Percentiles rank a stretch among this genome's conserved stretches.
Conservation (phyloP, 805 yeast species). For the Nakazawaea pomicola region DNA sequence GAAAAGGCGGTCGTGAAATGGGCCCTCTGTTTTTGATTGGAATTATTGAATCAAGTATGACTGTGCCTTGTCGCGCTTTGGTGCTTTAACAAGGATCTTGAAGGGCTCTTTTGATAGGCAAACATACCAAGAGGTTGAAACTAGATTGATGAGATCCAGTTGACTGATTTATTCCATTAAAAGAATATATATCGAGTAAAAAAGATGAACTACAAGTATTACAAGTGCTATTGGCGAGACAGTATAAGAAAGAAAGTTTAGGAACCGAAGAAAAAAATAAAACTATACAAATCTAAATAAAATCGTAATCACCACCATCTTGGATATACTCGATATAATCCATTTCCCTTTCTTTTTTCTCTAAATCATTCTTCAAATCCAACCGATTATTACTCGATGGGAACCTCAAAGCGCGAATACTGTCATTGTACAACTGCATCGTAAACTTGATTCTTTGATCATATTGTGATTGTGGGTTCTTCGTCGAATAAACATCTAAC, state of each 20-base stretch:
- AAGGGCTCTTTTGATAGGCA: no score
- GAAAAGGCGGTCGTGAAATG: no score
- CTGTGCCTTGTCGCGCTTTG: no score
- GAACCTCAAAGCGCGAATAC: constrained; percentile 92
- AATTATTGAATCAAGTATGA: no score
- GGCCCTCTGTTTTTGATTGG: no score
- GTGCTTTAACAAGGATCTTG: no score
- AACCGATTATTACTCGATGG: constrained; percentile 54
- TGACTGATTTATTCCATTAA: no score
- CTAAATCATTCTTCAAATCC: constrained; percentile 46
- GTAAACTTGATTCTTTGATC: constrained; percentile 94
- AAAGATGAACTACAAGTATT: no score
- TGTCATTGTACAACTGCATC: constrained; percentile 82
- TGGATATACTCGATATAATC: constrained; percentile 32
- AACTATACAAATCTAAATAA: constrained; percentile 16
- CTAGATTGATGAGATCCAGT: no score
- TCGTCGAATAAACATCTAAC: constrained; percentile 81
- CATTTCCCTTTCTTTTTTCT: constrained; percentile 52
- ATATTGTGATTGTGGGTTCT: constrained; percentile 79
- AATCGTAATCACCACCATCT: constrained; percentile 52
- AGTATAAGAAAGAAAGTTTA: background rate
- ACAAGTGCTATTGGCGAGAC: no score
- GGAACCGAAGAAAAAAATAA: background rate
- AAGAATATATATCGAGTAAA: no score
- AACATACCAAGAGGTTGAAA: no score